Percentiles rank a stretch among this genome's conserved stretches.
Evolutionary conservation across 2,329 filamentous ascomycete genomes (phyloP).

Genomic region (Xylogone sp.): DNA sequence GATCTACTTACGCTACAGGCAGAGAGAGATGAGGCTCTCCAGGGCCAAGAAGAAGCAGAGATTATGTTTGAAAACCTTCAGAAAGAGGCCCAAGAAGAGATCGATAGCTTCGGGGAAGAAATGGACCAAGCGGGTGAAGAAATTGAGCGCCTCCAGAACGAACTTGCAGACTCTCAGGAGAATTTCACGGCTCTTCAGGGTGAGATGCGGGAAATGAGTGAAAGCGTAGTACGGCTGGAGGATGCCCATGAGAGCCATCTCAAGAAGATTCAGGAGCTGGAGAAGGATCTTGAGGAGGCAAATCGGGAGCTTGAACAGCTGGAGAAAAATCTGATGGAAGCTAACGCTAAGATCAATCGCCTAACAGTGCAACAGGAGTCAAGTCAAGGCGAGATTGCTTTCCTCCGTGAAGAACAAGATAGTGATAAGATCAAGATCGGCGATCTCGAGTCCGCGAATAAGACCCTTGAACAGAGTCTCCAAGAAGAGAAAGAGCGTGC

Average conservation of each 20-base stretch:
- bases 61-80: constrained; percentile 57
- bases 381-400: constrained; percentile 87
- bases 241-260: constrained; percentile 81
- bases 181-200: constrained; percentile 89
- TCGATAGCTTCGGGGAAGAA: constrained; percentile 65
- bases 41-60: constrained; percentile 56
- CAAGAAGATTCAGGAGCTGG: constrained; percentile 75
- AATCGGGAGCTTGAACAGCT: constrained; percentile 84
- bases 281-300: constrained; percentile 76
- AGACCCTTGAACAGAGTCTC: constrained; percentile 73
- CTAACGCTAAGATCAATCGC: constrained; percentile 83
- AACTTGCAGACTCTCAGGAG: constrained; percentile 73
- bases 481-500: constrained; percentile 78
- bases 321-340: constrained; percentile 78
- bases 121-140: constrained; percentile 70
- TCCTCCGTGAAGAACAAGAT: constrained; percentile 95
- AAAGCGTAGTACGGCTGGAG: constrained; percentile 80
- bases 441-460: constrained; percentile 80
- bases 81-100: constrained; percentile 62
- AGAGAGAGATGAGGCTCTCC: constrained; percentile 82
- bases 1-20: constrained; percentile 75
- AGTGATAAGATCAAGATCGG: constrained; percentile 97
- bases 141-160: constrained; percentile 63
- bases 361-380: constrained; percentile 90
- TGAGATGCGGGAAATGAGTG: constrained; percentile 90